A percentile compares a stretch with the other conserved stretches of the same genome.
These are phyloP conservation scores for Zoysia pacifica DNA, from an alignment of 176 grass and related monocot species.

Conservation along the genomic window DNA sequence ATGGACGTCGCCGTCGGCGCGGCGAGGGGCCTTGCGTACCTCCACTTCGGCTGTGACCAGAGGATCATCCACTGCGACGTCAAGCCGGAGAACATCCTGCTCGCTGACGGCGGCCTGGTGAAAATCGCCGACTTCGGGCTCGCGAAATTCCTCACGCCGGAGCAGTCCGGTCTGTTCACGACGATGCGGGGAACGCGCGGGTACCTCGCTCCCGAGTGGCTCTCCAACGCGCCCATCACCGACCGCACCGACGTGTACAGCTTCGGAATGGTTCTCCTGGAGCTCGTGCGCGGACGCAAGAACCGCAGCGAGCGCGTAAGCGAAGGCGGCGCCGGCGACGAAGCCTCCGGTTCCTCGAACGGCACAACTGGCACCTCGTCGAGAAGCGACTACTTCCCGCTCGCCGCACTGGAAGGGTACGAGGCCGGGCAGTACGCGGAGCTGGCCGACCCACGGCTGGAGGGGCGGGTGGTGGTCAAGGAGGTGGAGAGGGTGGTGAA, in stretches of 20 bases:
- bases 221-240: constrained; percentile 74
- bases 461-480: constrained; percentile 39
- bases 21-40: constrained; percentile 77
- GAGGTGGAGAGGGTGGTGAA: constrained; percentile 80
- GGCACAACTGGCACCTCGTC: constrained; percentile 33
- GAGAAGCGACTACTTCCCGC: constrained; percentile 64
- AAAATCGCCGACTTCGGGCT: constrained; percentile 92
- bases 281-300: constrained; percentile 73
- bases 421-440: constrained; percentile 54
- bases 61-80: constrained; percentile 88
- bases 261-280: constrained; percentile 84
- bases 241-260: constrained; percentile 82
- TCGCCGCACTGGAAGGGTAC: constrained; percentile 61
- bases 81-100: constrained; percentile 89
- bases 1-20: constrained; percentile 69
- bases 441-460: constrained; percentile 64
- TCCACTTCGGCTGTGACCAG: constrained; percentile 77
- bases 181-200: constrained; percentile 85
- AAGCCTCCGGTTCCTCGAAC: constrained; percentile 34
- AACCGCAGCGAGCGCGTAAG: constrained; percentile 66
- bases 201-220: constrained; percentile 87
- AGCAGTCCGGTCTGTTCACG: constrained; percentile 87
- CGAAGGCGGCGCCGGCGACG: not conserved
- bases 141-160: constrained; percentile 69
- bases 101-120: constrained; percentile 69